Evolutionary conservation across 805 yeast species (phyloP).

Genomic region (Maudiozyma pseudohumilis): DNA sequence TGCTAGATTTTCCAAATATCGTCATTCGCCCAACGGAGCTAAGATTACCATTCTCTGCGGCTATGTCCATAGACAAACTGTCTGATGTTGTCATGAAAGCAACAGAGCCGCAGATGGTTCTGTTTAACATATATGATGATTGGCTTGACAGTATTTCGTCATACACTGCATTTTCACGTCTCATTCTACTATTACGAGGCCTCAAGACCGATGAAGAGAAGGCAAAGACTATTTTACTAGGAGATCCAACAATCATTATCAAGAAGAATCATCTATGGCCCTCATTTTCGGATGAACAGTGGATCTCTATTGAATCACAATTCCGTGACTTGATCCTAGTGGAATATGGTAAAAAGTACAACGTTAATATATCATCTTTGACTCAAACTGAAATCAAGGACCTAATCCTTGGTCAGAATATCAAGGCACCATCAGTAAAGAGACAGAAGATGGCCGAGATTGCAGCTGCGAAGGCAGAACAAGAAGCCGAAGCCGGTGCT

Average conservation of each 20-base stretch:
- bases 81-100: conserved; percentile 74
- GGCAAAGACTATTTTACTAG: conserved; percentile 63
- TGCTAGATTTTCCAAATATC: conserved; percentile 92
- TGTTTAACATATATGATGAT: conserved; percentile 87
- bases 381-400: conserved; percentile 93
- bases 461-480: conserved; percentile 37
- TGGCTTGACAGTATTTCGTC: conserved; percentile 81
- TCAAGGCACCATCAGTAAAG: conserved; percentile 78
- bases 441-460: conserved; percentile 78
- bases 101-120: conserved; percentile 84
- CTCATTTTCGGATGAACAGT: conserved; percentile 71
- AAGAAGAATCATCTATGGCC: conserved; percentile 92
- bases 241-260: conserved; percentile 61
- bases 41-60: conserved; percentile 80
- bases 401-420: conserved; percentile 87
- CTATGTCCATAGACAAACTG: conserved; percentile 71
- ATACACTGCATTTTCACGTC: conserved; percentile 87
- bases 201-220: conserved; percentile 67
- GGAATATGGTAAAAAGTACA: conserved; percentile 78
- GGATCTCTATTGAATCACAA: conserved; percentile 84
- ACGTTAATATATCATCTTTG: conserved; percentile 73
- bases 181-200: conserved; percentile 74
- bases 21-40: conserved; percentile 83
- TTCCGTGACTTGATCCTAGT: conserved; percentile 77
- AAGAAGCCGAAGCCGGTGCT: conserved; percentile 34